phyloP scores from a whole-genome alignment of 768 basidiomycete species.

The Suillus fuscotomentosus region DNA sequence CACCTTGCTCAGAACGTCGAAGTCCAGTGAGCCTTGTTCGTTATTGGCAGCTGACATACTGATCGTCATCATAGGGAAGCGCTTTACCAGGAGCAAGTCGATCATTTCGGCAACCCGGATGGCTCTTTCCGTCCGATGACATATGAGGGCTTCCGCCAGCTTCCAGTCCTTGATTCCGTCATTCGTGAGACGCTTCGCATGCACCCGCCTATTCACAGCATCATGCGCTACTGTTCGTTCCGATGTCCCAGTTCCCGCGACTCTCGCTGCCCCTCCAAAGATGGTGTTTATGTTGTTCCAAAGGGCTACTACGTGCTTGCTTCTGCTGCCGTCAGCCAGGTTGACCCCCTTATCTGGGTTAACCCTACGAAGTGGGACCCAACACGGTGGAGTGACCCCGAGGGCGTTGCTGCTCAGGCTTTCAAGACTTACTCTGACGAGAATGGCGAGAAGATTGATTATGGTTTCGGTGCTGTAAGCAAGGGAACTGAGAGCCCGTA shows the following conservation, averaged over 20 bases:
- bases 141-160: slow-evolving; percentile 80
- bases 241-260: slow-evolving; percentile 78
- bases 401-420: slow-evolving; percentile 79
- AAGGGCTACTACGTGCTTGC: slow-evolving; percentile 90
- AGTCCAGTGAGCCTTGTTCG: slow-evolving; percentile 56
- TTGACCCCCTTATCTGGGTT: slow-evolving; percentile 84
- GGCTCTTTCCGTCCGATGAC: slow-evolving; percentile 78
- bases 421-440: slow-evolving; percentile 73
- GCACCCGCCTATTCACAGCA: slow-evolving; percentile 95
- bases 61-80: slow-evolving; percentile 51
- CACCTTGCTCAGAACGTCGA: slow-evolving; percentile 79
- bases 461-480: slow-evolving; percentile 92
- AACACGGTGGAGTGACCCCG: slow-evolving; percentile 79
- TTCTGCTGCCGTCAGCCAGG: slow-evolving; percentile 82
- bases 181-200: slow-evolving; percentile 93
- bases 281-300: slow-evolving; percentile 79
- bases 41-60: background rate
- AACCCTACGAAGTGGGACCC: slow-evolving; percentile 75
- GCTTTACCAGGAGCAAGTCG: slow-evolving; percentile 88
- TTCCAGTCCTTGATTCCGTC: slow-evolving; percentile 82
- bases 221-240: slow-evolving; percentile 91
- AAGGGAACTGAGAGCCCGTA: slow-evolving; percentile 97
- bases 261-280: slow-evolving; percentile 74
- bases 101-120: slow-evolving; percentile 74
- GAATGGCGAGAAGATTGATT: slow-evolving; percentile 89